These are phyloP conservation scores for Karstenula rhodostoma DNA, from an alignment of 2,329 filamentous ascomycete genomes.

Conservation along the genomic window DNA sequence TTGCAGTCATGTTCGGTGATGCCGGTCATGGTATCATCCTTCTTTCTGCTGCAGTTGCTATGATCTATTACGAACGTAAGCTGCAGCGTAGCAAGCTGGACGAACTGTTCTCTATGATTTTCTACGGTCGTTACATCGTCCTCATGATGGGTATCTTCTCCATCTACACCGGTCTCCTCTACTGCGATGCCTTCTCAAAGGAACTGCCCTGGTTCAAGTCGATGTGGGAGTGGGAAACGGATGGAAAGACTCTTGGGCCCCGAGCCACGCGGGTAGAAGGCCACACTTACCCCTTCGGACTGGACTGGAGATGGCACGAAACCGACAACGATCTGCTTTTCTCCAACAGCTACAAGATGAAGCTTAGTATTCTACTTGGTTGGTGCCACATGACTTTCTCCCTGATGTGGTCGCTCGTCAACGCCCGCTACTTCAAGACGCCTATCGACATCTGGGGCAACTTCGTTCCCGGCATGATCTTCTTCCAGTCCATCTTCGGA, in stretches of 20 bases:
- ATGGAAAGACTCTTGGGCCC: conserved; percentile 64
- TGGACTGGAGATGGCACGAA: conserved; percentile 97
- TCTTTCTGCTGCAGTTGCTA: conserved; percentile 80
- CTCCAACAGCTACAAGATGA: conserved; percentile 99
- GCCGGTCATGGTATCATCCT: conserved; percentile 93
- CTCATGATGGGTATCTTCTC: conserved; percentile 98
- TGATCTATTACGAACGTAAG: conserved; percentile 97
- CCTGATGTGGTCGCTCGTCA: conserved; percentile 89
- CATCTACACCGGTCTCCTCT: conserved; percentile 94
- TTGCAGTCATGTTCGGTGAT: conserved; percentile 99
- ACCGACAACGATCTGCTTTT: conserved; percentile 95
- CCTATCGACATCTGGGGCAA: conserved; percentile 97
- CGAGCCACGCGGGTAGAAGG: conserved; percentile 69
- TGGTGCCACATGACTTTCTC: conserved; percentile 99
- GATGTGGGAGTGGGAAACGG: conserved; percentile 84
- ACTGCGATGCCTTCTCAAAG: conserved; percentile 97
- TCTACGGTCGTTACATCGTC: conserved; percentile 98
- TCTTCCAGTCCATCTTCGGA: conserved; percentile 98
- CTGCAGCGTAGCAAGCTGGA: conserved; percentile 87
- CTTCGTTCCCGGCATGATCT: conserved; percentile 98
- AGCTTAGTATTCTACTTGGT: conserved; percentile 96
- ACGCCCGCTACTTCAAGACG: conserved; percentile 92
- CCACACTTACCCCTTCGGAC: conserved; percentile 92
- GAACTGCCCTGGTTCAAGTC: conserved; percentile 88
- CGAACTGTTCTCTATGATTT: conserved; percentile 97